Evolutionary conservation across 176 grass and related monocot genomes (phyloP).

Genomic region (Carex littledalei): DNA sequence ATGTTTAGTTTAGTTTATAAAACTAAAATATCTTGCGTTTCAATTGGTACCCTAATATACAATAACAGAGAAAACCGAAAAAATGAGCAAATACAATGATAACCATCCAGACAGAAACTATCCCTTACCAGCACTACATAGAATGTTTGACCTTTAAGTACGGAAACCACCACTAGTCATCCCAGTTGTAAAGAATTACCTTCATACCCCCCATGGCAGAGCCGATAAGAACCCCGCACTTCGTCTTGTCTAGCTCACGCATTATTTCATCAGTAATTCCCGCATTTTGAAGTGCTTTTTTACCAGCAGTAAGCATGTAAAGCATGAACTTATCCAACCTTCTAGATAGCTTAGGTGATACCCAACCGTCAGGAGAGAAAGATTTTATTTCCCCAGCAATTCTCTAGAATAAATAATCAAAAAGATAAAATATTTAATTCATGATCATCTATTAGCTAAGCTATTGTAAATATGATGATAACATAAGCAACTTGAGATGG

Average conservation of each 20-base stretch:
- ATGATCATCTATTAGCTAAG: no score
- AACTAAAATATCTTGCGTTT: neutral
- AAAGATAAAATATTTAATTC: no score
- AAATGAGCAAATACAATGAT: neutral
- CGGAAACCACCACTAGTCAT: neutral
- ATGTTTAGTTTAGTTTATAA: neutral
- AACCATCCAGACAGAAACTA: neutral
- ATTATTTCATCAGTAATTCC: constrained; percentile 84
- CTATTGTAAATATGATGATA: neutral
- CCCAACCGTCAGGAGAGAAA: constrained; percentile 82
- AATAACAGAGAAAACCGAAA: neutral
- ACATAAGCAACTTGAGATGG: neutral
- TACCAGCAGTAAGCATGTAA: constrained; percentile 89
- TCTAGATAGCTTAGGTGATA: constrained; percentile 79
- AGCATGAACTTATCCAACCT: constrained; percentile 99
- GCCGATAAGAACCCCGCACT: constrained; percentile 90
- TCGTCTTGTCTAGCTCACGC: constrained; percentile 82
- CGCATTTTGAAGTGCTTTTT: constrained; percentile 85
- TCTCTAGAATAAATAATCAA: constrained; percentile 49
- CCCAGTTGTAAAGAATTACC: constrained; percentile 29
- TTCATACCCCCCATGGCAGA: constrained; percentile 99
- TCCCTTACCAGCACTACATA: neutral
- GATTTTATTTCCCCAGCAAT: constrained; percentile 98
- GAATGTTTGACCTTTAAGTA: neutral
- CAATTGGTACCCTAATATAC: neutral